Conservation (phyloP, 176 grass and related monocot genomes). For the Puya raimondii region DNA sequence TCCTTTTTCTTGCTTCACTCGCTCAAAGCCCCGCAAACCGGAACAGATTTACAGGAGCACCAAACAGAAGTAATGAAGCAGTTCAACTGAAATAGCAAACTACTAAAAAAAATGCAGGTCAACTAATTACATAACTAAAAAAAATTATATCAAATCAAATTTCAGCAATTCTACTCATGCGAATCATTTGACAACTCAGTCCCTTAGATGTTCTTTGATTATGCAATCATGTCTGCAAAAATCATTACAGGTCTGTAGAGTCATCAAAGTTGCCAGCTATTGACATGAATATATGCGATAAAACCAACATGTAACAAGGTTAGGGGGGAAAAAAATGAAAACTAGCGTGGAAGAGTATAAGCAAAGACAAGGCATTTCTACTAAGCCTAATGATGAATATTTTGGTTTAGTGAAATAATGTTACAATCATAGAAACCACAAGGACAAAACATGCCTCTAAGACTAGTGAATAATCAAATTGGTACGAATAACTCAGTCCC, state of each 20-base stretch:
- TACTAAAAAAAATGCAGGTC: not conserved
- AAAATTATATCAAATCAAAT: not conserved
- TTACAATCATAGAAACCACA: too few species aligned
- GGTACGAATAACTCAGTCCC: conserved; percentile 24
- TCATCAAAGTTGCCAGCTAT: not conserved
- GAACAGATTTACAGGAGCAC: conserved; percentile 12
- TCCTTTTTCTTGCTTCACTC: conserved; percentile 36
- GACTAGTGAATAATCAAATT: too few species aligned
- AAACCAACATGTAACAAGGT: too few species aligned
- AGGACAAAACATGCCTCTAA: too few species aligned
- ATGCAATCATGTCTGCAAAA: not conserved
- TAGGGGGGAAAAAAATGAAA: not conserved
- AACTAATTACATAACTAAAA: not conserved
- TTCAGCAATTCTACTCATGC: not conserved
- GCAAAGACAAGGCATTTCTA: too few species aligned
- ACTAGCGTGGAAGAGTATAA: too few species aligned
- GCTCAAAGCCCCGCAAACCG: conserved; percentile 23
- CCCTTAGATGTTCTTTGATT: conserved; percentile 9
- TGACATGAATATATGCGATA: not conserved
- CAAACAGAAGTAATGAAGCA: conserved; percentile 27
- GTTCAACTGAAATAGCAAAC: not conserved
- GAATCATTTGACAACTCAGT: conserved; percentile 13
- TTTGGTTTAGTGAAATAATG: too few species aligned
- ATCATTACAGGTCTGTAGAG: conserved; percentile 7
- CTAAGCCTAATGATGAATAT: too few species aligned